Evolutionary conservation across 1,284 basidiomycete genomes (phyloP).

Genomic region (Schizopora paradoxa): DNA sequence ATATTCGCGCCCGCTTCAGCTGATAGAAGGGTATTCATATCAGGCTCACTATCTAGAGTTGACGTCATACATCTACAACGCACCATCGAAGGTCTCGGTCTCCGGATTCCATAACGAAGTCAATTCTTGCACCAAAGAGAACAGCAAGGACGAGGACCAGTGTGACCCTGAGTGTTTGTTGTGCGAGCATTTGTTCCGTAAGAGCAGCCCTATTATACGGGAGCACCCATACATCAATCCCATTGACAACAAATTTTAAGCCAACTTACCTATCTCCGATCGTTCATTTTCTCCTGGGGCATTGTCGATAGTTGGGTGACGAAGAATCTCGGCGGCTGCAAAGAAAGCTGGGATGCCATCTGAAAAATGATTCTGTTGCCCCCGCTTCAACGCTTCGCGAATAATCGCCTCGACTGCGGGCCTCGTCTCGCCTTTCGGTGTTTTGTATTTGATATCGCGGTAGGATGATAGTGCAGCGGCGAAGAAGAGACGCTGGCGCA

Average conservation of each 20-base stretch:
- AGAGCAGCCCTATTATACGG: constrained; percentile 47
- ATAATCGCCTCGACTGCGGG: constrained; percentile 67
- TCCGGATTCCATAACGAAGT: constrained; percentile 45
- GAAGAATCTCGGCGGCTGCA: constrained; percentile 46
- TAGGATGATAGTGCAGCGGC: constrained; percentile 68
- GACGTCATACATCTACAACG: constrained; percentile 17
- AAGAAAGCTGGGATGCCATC: constrained; percentile 73
- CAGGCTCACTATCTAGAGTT: constrained; percentile 13
- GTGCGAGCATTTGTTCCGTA: constrained; percentile 65
- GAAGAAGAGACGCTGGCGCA: constrained; percentile 64
- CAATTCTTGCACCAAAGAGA: constrained; percentile 72
- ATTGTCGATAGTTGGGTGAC: constrained; percentile 33
- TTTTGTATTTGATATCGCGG: constrained; percentile 48
- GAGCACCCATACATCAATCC: neutral
- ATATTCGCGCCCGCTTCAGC: constrained; percentile 40
- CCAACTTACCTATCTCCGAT: constrained; percentile 50
- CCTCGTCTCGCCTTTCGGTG: constrained; percentile 54
- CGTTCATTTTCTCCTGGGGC: constrained; percentile 42
- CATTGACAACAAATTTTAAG: neutral
- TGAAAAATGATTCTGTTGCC: constrained; percentile 71
- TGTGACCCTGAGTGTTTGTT: constrained; percentile 55
- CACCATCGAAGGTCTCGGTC: constrained; percentile 46
- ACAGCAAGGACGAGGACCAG: constrained; percentile 71
- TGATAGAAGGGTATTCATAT: constrained; percentile 22
- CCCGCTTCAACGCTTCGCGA: constrained; percentile 80